Evolutionary conservation across 2,329 filamentous ascomycete species (phyloP).

Genomic region (Pyrenochaeta sp.): DNA sequence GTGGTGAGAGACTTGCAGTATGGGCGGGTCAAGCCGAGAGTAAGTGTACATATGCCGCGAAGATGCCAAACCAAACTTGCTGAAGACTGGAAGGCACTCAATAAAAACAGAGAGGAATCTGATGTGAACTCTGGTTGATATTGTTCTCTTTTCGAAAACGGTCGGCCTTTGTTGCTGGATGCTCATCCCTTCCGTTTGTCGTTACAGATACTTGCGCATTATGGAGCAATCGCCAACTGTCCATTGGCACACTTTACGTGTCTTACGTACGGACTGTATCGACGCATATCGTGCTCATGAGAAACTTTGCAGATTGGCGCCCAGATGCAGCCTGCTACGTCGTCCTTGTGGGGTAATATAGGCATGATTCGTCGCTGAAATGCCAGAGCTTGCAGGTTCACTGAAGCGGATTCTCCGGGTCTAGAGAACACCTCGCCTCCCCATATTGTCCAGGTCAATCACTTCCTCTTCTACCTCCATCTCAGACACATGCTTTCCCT

Average conservation of each 20-base stretch:
- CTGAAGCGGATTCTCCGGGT: background rate
- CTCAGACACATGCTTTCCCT: slow-evolving; percentile 32
- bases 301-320: background rate
- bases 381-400: background rate
- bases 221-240: slow-evolving; percentile 1
- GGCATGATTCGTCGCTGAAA: slow-evolving; percentile 1
- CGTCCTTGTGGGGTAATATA: slow-evolving; percentile 4
- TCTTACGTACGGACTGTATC: background rate
- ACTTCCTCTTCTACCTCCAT: slow-evolving; percentile 45
- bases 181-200: no score
- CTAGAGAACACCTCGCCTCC: slow-evolving; percentile 38
- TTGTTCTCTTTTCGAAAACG: no score
- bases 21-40: background rate
- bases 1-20: background rate
- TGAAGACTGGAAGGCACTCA: slow-evolving; percentile 1
- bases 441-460: slow-evolving; percentile 47
- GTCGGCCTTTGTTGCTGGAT: no score
- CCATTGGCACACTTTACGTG: background rate
- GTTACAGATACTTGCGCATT: no score
- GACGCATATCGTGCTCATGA: background rate
- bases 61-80: background rate
- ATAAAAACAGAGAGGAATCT: no score
- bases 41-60: background rate
- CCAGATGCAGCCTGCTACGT: slow-evolving; percentile 7
- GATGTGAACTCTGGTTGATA: no score